phyloP scores from a whole-genome alignment of 2,329 filamentous ascomycete genomes.

The Fusarium oxysporum region DNA sequence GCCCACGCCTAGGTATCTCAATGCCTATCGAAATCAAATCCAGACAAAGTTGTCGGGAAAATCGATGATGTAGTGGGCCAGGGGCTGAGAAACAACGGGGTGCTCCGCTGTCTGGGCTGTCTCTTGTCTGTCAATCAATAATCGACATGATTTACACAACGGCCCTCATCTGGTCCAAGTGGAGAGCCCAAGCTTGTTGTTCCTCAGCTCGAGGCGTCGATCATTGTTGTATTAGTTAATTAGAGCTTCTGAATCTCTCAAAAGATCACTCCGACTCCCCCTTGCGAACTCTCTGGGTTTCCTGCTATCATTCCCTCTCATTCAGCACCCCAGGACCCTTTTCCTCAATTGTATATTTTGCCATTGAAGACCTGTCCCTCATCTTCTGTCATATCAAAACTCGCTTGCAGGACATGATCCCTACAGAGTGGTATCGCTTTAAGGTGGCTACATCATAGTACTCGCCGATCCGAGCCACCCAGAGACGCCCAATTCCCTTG shows the following conservation, averaged over 20 bases:
- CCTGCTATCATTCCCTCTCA: background rate
- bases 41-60: constrained; percentile 9
- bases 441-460: constrained; percentile 46
- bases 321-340: background rate
- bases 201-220: constrained; percentile 32
- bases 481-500: constrained; percentile 19
- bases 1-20: background rate
- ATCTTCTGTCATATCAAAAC: constrained; percentile 20
- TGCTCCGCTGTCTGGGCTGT: constrained; percentile 12
- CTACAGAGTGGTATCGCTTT: constrained; percentile 38
- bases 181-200: constrained; percentile 27
- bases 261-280: constrained; percentile 1
- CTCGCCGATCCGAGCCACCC: constrained; percentile 41
- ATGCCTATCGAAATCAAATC: constrained; percentile 1
- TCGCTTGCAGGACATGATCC: constrained; percentile 40
- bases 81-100: constrained; percentile 40
- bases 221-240: constrained; percentile 35
- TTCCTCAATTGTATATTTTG: constrained; percentile 14
- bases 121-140: constrained; percentile 14
- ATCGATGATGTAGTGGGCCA: constrained; percentile 45
- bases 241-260: constrained; percentile 21
- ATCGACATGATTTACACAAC: constrained; percentile 29
- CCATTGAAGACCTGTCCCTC: constrained; percentile 3
- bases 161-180: constrained; percentile 25
- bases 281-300: background rate